Evolutionary conservation across 352 stramenopile genomes (phyloP), one percentile per base, ranked within the genome.

Genomic region (Phytopythium montanum): DNA sequence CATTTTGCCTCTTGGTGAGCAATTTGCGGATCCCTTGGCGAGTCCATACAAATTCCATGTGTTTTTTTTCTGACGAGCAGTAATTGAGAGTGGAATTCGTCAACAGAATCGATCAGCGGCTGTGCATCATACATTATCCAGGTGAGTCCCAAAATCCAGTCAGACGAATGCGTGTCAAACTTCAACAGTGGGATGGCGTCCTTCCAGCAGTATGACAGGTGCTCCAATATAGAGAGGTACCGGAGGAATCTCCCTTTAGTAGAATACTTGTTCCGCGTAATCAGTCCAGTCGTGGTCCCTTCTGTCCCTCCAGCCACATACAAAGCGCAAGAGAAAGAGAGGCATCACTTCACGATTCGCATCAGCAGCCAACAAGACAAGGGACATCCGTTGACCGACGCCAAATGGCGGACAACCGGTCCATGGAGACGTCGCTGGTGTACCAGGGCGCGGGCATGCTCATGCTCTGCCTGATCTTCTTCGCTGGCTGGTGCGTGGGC

Each of bases 391-490:
- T n/a, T n/a, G n/a, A n/a, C 16, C 50, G 50, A 0, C 31, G 51
- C 52, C 52, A n/a, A n/a, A 49, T 55, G 36, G 36, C 56, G 60
- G 65, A 70, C 31, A 5, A 36, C 58, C 54, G 38, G 31, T 65
- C 71, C 5, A 67, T 68, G 28, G 56, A 73, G 66, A 45, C 70
- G 41, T 75, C 71, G 23, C 69, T 87, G 76, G 39, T 87, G 23
- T 87, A 89, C 57, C 79, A 89, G 65, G 75, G 68, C 41, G 60
- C 80, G 31, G 73, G 78, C 38, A 80, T 84, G 70, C 33, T 84
- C 46, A 50, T 85, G 56, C 57, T 89, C 21, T 81, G 66, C 61
- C 23, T 78, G 54, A 67, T 85, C 53, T 85, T 87, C 60, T 60
- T 87, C 57, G 56, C 77, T 8, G 65, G 84, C 31, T 87, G 77